A percentile compares a stretch with the other conserved stretches of the same genome.
These are phyloP conservation scores for Monosporozyma solicola DNA, from an alignment of 805 yeast genomes.

Conservation along the genomic window DNA sequence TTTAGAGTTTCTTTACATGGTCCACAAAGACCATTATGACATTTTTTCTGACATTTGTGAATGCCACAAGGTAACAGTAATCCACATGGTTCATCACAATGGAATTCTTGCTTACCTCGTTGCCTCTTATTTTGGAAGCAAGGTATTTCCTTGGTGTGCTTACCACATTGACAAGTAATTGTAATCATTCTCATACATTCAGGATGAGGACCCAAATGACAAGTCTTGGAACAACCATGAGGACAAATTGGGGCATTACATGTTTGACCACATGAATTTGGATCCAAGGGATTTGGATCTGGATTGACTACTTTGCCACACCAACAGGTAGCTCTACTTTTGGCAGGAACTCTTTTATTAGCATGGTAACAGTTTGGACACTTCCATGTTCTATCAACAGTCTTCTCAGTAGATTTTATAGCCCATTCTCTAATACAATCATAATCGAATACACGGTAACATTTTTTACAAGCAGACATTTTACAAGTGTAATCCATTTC, in stretches of 20 bases:
- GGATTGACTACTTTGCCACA: constrained; percentile 77
- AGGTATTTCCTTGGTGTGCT: constrained; percentile 59
- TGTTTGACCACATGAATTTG: constrained; percentile 85
- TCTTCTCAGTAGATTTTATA: constrained; percentile 57
- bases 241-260: constrained; percentile 58
- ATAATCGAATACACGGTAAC: constrained; percentile 78
- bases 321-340: constrained; percentile 57
- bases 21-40: constrained; percentile 84
- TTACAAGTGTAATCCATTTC: constrained; percentile 58
- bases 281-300: constrained; percentile 43
- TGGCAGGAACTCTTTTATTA: constrained; percentile 44
- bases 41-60: constrained; percentile 52
- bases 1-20: constrained; percentile 44
- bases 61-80: constrained; percentile 60
- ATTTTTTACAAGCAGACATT: constrained; percentile 71
- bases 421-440: constrained; percentile 89
- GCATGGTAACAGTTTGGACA: constrained; percentile 62
- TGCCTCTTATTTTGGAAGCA: constrained; percentile 50
- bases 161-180: constrained; percentile 69
- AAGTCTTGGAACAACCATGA: constrained; percentile 64
- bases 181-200: constrained; percentile 68
- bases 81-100: constrained; percentile 53
- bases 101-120: constrained; percentile 37
- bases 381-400: constrained; percentile 57
- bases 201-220: constrained; percentile 90